Percentiles rank a stretch among this genome's conserved stretches.
Conservation (phyloP, 345 rosid species). For the Trapa bicornis region DNA sequence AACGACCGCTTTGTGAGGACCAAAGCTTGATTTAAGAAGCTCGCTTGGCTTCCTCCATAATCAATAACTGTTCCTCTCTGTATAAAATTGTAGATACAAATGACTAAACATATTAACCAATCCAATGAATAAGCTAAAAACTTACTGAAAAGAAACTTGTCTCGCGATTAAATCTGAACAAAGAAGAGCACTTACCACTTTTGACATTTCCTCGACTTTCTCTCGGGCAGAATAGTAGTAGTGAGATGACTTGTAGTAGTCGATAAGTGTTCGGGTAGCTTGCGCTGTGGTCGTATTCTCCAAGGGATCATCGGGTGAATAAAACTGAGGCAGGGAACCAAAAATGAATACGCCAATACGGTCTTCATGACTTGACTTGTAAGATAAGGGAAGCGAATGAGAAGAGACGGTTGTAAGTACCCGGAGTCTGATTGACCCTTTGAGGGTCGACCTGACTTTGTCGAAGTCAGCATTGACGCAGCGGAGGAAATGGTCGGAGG, state of each 20-base stretch:
- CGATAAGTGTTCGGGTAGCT: conserved; percentile 55
- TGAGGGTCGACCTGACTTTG: conserved; percentile 82
- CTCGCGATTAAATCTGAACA: too few species aligned
- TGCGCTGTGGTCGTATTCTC: conserved; percentile 73
- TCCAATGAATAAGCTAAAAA: too few species aligned
- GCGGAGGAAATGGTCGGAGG: conserved; percentile 90
- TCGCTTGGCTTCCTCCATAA: conserved; percentile 89
- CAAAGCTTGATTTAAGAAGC: conserved; percentile 73
- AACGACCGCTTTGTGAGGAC: conserved; percentile 81
- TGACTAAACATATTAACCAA: too few species aligned
- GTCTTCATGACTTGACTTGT: too few species aligned
- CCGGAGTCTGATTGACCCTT: conserved; percentile 84
- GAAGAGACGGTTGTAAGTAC: conserved; percentile 17
- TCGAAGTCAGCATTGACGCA: conserved; percentile 90
- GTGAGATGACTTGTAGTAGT: conserved; percentile 61
- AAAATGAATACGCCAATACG: too few species aligned
- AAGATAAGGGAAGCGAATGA: not conserved
- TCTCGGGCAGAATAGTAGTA: conserved; percentile 44
- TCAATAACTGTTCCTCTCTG: conserved; percentile 93
- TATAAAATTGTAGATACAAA: not conserved
- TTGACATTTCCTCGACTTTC: conserved; percentile 71
- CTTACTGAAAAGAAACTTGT: not conserved
- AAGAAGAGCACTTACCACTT: conserved; percentile 46
- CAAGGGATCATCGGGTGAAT: conserved; percentile 57
- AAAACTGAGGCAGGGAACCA: conserved; percentile 29